These are phyloP conservation scores for Metschnikowia rubicola DNA, from an alignment of 805 yeast species.

Conservation along the genomic window DNA sequence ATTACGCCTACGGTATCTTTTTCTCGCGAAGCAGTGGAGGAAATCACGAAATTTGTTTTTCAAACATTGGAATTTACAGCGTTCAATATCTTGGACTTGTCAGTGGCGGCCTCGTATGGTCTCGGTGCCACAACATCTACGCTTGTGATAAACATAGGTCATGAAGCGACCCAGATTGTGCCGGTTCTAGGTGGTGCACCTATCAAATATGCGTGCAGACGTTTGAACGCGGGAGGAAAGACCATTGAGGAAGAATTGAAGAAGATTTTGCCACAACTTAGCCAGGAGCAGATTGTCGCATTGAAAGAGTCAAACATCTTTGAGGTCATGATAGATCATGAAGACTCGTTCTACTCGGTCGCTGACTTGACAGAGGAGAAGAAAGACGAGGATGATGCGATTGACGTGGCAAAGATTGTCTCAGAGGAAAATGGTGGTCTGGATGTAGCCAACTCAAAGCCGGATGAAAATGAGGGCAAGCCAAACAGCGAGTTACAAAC, in stretches of 20 bases:
- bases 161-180: constrained; percentile 66
- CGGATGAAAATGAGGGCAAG: constrained; percentile 36
- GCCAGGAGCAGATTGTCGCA: constrained; percentile 59
- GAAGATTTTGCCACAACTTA: constrained; percentile 55
- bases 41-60: constrained; percentile 68
- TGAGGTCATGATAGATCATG: constrained; percentile 75
- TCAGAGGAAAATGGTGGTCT: constrained; percentile 56
- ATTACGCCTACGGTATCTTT: constrained; percentile 61
- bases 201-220: constrained; percentile 50
- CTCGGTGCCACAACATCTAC: constrained; percentile 63
- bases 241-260: constrained; percentile 54
- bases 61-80: constrained; percentile 72
- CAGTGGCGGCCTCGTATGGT: constrained; percentile 72
- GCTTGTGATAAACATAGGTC: constrained; percentile 78
- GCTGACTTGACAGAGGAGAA: constrained; percentile 38
- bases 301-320: constrained; percentile 72
- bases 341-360: constrained; percentile 58
- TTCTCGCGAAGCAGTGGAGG: constrained; percentile 66
- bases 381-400: constrained; percentile 56
- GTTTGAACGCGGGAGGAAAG: constrained; percentile 61
- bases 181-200: constrained; percentile 77
- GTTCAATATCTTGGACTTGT: constrained; percentile 62
- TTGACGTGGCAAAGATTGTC: constrained; percentile 88
- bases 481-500: constrained; percentile 68
- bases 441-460: constrained; percentile 23